Percentiles rank a stretch among this genome's conserved stretches.
Evolutionary conservation across 441 rosid species (phyloP).

Genomic region (Euphorbia celastroides): DNA sequence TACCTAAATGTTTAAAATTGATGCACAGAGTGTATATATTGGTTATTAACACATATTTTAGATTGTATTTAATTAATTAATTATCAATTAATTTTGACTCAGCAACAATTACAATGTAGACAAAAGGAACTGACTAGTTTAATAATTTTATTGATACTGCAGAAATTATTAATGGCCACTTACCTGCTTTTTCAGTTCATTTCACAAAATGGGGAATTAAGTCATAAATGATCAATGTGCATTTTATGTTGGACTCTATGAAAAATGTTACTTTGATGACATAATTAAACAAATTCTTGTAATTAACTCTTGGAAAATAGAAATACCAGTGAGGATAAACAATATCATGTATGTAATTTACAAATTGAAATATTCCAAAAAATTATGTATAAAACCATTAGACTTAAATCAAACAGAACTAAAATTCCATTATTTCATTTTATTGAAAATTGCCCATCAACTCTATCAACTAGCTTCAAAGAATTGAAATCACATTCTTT

Average conservation of each 20-base stretch:
- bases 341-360: too few species aligned
- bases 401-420: too few species aligned
- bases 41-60: too few species aligned
- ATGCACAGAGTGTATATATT: too few species aligned
- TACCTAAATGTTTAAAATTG: too few species aligned
- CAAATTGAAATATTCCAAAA: not conserved
- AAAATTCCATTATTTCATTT: too few species aligned
- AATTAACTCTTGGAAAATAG: too few species aligned
- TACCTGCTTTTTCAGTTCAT: not conserved
- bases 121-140: not conserved
- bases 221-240: not conserved
- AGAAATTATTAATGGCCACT: not conserved
- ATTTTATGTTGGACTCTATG: not conserved
- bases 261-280: too few species aligned
- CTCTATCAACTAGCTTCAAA: slow-evolving; percentile 9
- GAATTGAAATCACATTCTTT: slow-evolving; percentile 3
- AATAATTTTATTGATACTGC: not conserved
- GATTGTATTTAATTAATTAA: not conserved
- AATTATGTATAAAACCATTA: too few species aligned
- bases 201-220: not conserved
- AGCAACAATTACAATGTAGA: not conserved
- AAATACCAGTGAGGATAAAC: too few species aligned
- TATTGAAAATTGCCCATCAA: not conserved
- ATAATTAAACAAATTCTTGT: too few species aligned
- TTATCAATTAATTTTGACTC: not conserved